Evolutionary conservation across 2,329 filamentous ascomycete genomes (phyloP), one percentile per base, ranked within the genome.

Genomic region (Fusarium xyrophilum): DNA sequence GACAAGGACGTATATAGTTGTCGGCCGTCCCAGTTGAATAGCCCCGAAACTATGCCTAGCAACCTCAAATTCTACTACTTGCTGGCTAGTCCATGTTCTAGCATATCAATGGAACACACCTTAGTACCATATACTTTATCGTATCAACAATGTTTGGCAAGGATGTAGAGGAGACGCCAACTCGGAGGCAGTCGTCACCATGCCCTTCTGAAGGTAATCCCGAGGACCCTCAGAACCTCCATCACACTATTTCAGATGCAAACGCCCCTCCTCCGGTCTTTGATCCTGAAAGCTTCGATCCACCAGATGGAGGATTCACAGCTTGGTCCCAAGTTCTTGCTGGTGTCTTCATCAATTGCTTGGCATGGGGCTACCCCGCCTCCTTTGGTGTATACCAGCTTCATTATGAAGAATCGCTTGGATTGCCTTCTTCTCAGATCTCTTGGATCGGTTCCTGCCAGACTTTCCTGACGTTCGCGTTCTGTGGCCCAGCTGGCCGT

Each of bases 341-440:
- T 10, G 80, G 80, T 33, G 77, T 82, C 40, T 77, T 85, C 32
- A 77, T 85, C 74, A 85, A 83, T 71, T 79, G 79, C 55, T 73
- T 86, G 60, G 79, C 83, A 8, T 86, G 84, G 82, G 84, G 85
- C 54, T 83, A 82, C 54, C 79, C 82, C 6, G 76, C 81, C 8
- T 79, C 82, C 4, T 87, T 85, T 65, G 85, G 80, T 56, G 82
- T 83, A 46, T 84, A 92, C 57, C 84, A 86, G 71, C 76, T 89
- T 9, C 78, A 84, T 76, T 81, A 81, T 62, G 76, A 75, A n/a
- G 72, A 79, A 33, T 73, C 72, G 12, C 69, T 81, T n/a, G 63
- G 69, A 17, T 72, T 80, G 8, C 75, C 78, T 0, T 70, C 75
- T 17, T 74, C 79, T 8, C 76, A 80, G 53, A 73, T 80, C 13